phyloP scores from a whole-genome alignment of 2,329 filamentous ascomycete genomes.

The Catunica adiposa region DNA sequence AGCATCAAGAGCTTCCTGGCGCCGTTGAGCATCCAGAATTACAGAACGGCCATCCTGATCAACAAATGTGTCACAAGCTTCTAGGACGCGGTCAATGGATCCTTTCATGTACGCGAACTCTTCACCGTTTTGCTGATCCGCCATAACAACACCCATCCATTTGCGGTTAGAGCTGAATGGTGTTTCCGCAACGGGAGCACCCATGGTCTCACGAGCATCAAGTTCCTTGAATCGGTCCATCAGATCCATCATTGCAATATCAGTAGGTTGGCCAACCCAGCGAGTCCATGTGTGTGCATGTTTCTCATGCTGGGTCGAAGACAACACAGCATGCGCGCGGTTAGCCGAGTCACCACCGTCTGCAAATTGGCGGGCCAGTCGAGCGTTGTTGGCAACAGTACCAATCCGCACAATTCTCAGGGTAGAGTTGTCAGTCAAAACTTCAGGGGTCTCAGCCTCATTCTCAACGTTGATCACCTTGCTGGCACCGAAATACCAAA shows the following conservation, averaged over 20 bases:
- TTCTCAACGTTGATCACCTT: slow-evolving; percentile 35
- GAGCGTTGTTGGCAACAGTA: slow-evolving; percentile 90
- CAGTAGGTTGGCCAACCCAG: slow-evolving; percentile 93
- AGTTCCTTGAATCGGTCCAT: slow-evolving; percentile 83
- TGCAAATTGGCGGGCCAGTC: slow-evolving; percentile 57
- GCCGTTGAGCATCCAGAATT: slow-evolving; percentile 59
- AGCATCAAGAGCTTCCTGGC: slow-evolving; percentile 58
- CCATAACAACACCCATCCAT: slow-evolving; percentile 95
- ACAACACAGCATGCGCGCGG: slow-evolving; percentile 51
- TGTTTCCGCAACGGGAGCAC: slow-evolving; percentile 66
- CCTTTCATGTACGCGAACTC: slow-evolving; percentile 93
- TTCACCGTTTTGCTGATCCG: slow-evolving; percentile 41
- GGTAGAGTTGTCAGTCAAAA: slow-evolving; percentile 53
- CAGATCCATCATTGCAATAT: slow-evolving; percentile 90
- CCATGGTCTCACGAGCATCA: slow-evolving; percentile 73
- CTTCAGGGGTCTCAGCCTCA: slow-evolving; percentile 37
- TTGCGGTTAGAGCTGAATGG: slow-evolving; percentile 96
- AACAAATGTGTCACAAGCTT: slow-evolving; percentile 79
- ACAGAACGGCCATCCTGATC: slow-evolving; percentile 75
- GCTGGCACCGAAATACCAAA: slow-evolving; percentile 77
- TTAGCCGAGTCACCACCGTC: slow-evolving; percentile 40
- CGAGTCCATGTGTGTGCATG: slow-evolving; percentile 44
- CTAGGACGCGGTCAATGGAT: slow-evolving; percentile 71
- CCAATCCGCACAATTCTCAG: slow-evolving; percentile 75
- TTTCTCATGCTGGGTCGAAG: slow-evolving; percentile 54